Base-by-base conservation (phyloP, 176 grass and related monocot species). In the Panicum miliaceum region DNA sequence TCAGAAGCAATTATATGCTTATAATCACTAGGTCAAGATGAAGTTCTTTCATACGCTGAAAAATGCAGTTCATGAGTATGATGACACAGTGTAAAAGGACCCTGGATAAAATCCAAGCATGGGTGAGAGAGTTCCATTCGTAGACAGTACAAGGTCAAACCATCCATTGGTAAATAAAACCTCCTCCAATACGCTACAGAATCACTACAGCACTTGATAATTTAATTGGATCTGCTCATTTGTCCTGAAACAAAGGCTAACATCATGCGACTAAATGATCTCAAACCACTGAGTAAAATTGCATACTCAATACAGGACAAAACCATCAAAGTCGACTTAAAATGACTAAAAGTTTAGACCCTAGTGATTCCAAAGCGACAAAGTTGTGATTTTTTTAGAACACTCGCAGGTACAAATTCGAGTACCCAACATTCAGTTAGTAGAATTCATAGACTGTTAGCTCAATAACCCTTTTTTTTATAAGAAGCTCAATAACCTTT, bases 401-500 rank as follows among this genome's bases (percentile, higher is more conserved):
- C 20, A 79, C 1, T 3, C 2, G 16, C 26, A 53, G 27, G 1
- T 51, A 12, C 34, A 1, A 9, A 10, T 36, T 1, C 1, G 1
- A 66, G 3, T 61, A 32, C 12, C 60, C 41, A 62, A 3, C 20
- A 47, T 68, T 34, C 46, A 78, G 18, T 20, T 34, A 77, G 42
- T 19, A 79, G 3, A 1, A 41, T 37, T 50, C 11, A 68, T 42
- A 61, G 11, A 79, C 5, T 36, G 26, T 29, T 75, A 18, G 61
- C 69, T 81, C 20, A 0, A 64, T 67, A 77, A 70, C 4, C 20
- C 53, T 68, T 56, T n/a, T n/a, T n/a, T n/a, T n/a, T n/a, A n/a
- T n/a, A n/a, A n/a, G n/a, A n/a, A 18, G 61, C 69, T 81, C 20
- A 0, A 64, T 67, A 77, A 70, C 4, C 20, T 67, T 68, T 56